These are phyloP conservation scores for Fusarium siculi DNA, from an alignment of 2,329 filamentous ascomycete genomes.

Conservation along the genomic window DNA sequence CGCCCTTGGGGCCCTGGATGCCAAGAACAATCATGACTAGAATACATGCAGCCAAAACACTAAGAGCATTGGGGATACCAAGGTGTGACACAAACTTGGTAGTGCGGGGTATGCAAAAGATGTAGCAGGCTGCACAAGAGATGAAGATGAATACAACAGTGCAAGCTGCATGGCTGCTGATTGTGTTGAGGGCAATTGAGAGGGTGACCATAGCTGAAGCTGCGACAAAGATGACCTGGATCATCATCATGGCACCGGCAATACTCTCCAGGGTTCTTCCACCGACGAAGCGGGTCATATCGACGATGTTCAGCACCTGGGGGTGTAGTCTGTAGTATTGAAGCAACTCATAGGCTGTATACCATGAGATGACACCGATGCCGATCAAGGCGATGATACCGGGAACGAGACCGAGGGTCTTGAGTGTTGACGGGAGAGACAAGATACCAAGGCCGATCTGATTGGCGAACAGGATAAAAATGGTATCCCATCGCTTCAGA, in stretches of 20 bases:
- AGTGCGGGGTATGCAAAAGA: slow-evolving; percentile 23
- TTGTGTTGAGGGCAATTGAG: slow-evolving; percentile 35
- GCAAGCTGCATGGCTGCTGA: slow-evolving; percentile 22
- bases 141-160: slow-evolving; percentile 33
- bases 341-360: slow-evolving; percentile 57
- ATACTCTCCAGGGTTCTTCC: slow-evolving; percentile 24
- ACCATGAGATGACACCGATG: slow-evolving; percentile 72
- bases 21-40: slow-evolving; percentile 37
- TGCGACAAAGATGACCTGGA: slow-evolving; percentile 34
- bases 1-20: neutral
- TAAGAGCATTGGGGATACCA: slow-evolving; percentile 31
- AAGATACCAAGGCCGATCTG: slow-evolving; percentile 55
- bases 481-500: slow-evolving; percentile 38
- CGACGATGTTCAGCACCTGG: slow-evolving; percentile 74
- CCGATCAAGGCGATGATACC: slow-evolving; percentile 75
- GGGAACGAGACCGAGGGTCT: slow-evolving; percentile 72
- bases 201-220: slow-evolving; percentile 32
- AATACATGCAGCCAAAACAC: slow-evolving; percentile 23
- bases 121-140: slow-evolving; percentile 10
- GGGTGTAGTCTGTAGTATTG: slow-evolving; percentile 75
- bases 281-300: slow-evolving; percentile 67
- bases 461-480: slow-evolving; percentile 41
- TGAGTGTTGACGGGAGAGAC: slow-evolving; percentile 77
- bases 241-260: slow-evolving; percentile 33
- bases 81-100: slow-evolving; percentile 30